Evolutionary conservation across 306 rosid species (phyloP).

Genomic region (Acacia melanoxylon): DNA sequence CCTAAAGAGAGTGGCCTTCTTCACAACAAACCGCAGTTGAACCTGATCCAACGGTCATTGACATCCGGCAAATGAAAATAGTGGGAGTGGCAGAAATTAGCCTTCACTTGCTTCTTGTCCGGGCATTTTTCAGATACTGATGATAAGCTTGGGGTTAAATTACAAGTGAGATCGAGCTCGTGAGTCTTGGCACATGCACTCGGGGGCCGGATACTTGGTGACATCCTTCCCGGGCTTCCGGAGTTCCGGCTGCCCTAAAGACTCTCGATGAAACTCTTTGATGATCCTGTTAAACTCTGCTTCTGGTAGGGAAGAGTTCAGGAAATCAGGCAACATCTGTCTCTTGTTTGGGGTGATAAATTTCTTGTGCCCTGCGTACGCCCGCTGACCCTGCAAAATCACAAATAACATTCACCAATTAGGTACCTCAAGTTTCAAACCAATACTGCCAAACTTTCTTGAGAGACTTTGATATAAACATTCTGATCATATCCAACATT

Average conservation of each 20-base stretch:
- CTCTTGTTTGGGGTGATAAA: constrained; percentile 95
- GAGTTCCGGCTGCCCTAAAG: constrained; percentile 83
- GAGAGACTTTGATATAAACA: background rate
- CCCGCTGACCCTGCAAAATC: constrained; percentile 78
- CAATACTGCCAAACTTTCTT: background rate
- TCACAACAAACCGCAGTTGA: constrained; percentile 25
- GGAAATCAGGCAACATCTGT: constrained; percentile 81
- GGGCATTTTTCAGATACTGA: background rate
- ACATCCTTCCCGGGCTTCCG: constrained; percentile 75
- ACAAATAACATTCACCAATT: constrained; percentile 10
- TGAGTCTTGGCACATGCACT: constrained; percentile 81
- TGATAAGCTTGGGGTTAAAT: constrained; percentile 24
- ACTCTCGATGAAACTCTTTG: constrained; percentile 68
- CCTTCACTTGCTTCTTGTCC: constrained; percentile 9
- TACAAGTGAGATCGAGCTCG: constrained; percentile 27
- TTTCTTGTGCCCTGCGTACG: constrained; percentile 88
- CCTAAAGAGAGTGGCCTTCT: constrained; percentile 18
- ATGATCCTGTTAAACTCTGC: constrained; percentile 68
- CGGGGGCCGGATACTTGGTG: constrained; percentile 86
- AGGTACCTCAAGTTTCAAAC: background rate
- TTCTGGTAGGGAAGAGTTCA: constrained; percentile 67
- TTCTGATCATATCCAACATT: background rate
- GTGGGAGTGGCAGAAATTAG: constrained; percentile 11
- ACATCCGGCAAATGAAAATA: constrained; percentile 39
- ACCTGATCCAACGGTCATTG: background rate